Evolutionary conservation across 2,329 filamentous ascomycete genomes (phyloP).

Genomic region (Coleophoma cylindrospora): DNA sequence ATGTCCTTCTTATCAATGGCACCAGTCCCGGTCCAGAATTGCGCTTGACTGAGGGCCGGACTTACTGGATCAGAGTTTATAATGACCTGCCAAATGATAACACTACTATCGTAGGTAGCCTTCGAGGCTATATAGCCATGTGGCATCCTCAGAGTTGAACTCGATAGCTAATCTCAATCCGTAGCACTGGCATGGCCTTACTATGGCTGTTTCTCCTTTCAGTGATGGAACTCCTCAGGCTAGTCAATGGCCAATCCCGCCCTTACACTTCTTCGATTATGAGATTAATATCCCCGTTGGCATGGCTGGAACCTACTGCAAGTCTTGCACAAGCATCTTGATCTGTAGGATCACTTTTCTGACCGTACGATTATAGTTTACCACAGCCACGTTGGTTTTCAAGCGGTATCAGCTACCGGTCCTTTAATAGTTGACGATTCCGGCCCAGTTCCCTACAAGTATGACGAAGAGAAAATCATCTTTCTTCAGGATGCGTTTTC

Average conservation of each 20-base stretch:
- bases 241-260: slow-evolving; percentile 49
- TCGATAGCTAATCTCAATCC: slow-evolving; percentile 1
- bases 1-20: slow-evolving; percentile 40
- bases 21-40: slow-evolving; percentile 41
- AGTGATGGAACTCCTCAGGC: slow-evolving; percentile 45
- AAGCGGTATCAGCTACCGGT: slow-evolving; percentile 41
- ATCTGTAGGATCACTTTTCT: not conserved
- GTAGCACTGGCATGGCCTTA: slow-evolving; percentile 52
- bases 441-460: slow-evolving; percentile 43
- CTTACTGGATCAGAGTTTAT: slow-evolving; percentile 47
- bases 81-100: slow-evolving; percentile 45
- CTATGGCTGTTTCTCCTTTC: slow-evolving; percentile 41
- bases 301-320: slow-evolving; percentile 44
- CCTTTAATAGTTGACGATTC: slow-evolving; percentile 40
- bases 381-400: slow-evolving; percentile 49
- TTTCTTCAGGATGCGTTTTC: slow-evolving; percentile 52
- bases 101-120: slow-evolving; percentile 38
- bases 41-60: slow-evolving; percentile 34
- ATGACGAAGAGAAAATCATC: slow-evolving; percentile 56
- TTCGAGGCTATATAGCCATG: not conserved
- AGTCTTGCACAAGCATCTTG: not conserved
- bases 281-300: slow-evolving; percentile 38
- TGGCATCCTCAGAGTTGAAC: not conserved
- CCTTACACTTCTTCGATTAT: slow-evolving; percentile 49
- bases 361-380: slow-evolving; percentile 29